Conservation (phyloP, 331 rosid species). For the Spiraea crenata region DNA sequence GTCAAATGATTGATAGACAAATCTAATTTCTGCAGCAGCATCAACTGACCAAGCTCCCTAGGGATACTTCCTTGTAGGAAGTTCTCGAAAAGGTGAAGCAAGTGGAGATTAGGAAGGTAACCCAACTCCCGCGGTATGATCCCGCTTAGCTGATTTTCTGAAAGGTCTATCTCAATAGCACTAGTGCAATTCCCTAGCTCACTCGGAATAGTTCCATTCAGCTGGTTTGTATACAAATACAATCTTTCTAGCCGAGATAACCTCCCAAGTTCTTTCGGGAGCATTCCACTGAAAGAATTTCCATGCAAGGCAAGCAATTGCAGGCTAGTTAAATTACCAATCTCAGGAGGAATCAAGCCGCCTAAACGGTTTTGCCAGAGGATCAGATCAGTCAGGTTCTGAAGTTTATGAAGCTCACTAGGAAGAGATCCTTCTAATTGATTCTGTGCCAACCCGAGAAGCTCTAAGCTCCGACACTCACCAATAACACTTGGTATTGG, state of each 20-base stretch:
- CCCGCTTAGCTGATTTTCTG: constrained; percentile 60
- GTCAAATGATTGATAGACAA: constrained; percentile 61
- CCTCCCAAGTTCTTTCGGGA: constrained; percentile 58
- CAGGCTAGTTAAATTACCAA: constrained; percentile 57
- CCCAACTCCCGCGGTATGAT: constrained; percentile 59
- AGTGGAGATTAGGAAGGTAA: constrained; percentile 41
- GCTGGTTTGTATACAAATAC: constrained; percentile 63
- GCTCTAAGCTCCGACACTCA: constrained; percentile 57
- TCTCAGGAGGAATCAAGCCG: constrained; percentile 65
- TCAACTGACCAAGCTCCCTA: constrained; percentile 50
- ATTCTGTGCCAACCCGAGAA: constrained; percentile 68
- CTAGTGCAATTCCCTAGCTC: constrained; percentile 63
- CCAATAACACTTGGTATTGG: constrained; percentile 50
- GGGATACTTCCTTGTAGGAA: constrained; percentile 57
- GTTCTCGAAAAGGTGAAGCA: constrained; percentile 77
- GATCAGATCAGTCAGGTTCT: constrained; percentile 54
- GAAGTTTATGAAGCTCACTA: constrained; percentile 54
- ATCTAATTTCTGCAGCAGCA: constrained; percentile 45
- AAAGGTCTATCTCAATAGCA: constrained; percentile 65
- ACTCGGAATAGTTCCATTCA: constrained; percentile 62
- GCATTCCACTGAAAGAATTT: constrained; percentile 45
- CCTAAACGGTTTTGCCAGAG: constrained; percentile 60
- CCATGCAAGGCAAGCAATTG: constrained; percentile 61
- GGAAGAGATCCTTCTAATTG: constrained; percentile 61
- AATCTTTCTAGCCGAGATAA: constrained; percentile 43